Base-by-base conservation (phyloP, 225 moss, liverwort and hornwort genomes). In the Physcomitrellopsis africana region DNA sequence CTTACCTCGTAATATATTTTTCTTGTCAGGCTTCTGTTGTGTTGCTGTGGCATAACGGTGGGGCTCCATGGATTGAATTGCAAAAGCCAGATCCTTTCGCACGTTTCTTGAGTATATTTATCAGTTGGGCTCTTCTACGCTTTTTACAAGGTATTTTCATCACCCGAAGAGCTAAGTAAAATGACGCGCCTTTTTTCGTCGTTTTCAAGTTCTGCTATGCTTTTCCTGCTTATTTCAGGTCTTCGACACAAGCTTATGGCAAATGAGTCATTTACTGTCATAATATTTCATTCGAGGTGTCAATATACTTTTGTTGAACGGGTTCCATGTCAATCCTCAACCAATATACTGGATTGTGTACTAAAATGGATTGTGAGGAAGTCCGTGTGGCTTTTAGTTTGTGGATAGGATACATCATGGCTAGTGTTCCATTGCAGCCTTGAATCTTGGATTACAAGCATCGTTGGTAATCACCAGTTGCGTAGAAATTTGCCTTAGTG, bases 21-120 rank as follows among this genome's bases (percentile, higher is more conserved):
- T 77, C 22, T 77, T 57, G 9, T 48, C 85, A 94, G 94, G 84
- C 86, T 80, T 79, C 90, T 84, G 82, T 94, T 64, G 83, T 92
- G 51, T 68, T 90, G 55, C 84, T 92, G 46, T 94, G 94, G 94
- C 87, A 85, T 65, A 80, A 90, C 43, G 90, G 89, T 70, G 83
- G 79, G 45, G 65, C 79, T 57, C 76, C 89, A 45, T 63, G 78
- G 49, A 69, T 53, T 9, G 82, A 87, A 45, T 89, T 94, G 65
- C 81, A 85, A 82, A 70, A 89, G 76, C 88, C 92, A 47, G 87
- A 87, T 62, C 83, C 87, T 47, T 87, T 94, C 44, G 92, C 90
- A 57, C 92, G 81, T 65, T 81, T 94, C 27, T 85, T 94, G 7
- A 94, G 92, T 77, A 85, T 94, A 67, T 94, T 94, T 72, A 94